Percentiles rank a stretch among this genome's conserved stretches.
Conservation (phyloP, 495 filamentous ascomycete species). For the Hypoxylon cercidicola region DNA sequence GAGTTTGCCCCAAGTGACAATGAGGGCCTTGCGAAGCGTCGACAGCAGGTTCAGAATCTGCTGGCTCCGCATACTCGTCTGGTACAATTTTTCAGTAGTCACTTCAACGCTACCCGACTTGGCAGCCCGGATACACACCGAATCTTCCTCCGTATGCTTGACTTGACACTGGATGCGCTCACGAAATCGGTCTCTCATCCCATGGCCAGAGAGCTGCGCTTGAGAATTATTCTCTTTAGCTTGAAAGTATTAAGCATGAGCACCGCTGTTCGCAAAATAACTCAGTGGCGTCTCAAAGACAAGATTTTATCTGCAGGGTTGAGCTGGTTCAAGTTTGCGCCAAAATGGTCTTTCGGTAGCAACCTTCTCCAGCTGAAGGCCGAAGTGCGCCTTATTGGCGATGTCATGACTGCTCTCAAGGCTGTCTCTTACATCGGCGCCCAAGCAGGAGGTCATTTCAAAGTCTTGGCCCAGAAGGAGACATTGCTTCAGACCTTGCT, state of each 20-base stretch:
- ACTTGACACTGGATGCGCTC: constrained; percentile 76
- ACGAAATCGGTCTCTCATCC: constrained; percentile 79
- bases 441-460: constrained; percentile 63
- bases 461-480: constrained; percentile 79
- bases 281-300: constrained; percentile 85
- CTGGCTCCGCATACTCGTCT: constrained; percentile 87
- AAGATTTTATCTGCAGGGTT: constrained; percentile 84
- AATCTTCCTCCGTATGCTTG: constrained; percentile 81
- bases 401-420: constrained; percentile 73
- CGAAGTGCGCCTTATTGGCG: constrained; percentile 82
- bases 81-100: constrained; percentile 88
- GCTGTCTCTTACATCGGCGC: constrained; percentile 65
- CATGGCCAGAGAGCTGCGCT: constrained; percentile 87
- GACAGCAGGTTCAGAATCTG: constrained; percentile 78
- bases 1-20: constrained; percentile 94
- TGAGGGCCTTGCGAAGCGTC: constrained; percentile 74
- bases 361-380: constrained; percentile 93
- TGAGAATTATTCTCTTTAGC: constrained; percentile 85
- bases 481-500: constrained; percentile 80
- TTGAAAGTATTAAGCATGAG: constrained; percentile 78
- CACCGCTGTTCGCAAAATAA: constrained; percentile 65
- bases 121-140: constrained; percentile 81
- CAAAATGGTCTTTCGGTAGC: constrained; percentile 95
- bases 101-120: constrained; percentile 89
- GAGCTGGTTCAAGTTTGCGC: constrained; percentile 84